These are phyloP conservation scores for Dalbergia cultrata DNA, from an alignment of 306 rosid genomes.

Conservation along the genomic window DNA sequence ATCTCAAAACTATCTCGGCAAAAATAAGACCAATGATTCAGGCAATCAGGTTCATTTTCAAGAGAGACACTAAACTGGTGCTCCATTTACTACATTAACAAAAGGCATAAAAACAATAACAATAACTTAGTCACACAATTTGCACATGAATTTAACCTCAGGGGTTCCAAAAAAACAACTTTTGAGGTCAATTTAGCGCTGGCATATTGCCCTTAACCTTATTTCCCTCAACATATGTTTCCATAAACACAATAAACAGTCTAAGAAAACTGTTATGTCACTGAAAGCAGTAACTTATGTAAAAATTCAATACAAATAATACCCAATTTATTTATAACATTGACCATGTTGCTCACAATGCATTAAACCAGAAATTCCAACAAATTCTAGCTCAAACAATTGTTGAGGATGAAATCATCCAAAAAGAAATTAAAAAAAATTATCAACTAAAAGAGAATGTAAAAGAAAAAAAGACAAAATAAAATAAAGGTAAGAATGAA, in stretches of 20 bases:
- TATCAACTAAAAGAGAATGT: neutral
- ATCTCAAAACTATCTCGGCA: slow-evolving; percentile 27
- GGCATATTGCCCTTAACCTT: neutral
- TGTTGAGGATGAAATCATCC: neutral
- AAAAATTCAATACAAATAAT: slow-evolving; percentile 20
- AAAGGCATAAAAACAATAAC: slow-evolving; percentile 19
- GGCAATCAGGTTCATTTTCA: neutral
- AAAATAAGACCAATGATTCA: slow-evolving; percentile 3
- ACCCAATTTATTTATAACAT: neutral
- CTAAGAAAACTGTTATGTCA: neutral
- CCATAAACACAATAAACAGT: slow-evolving; percentile 8
- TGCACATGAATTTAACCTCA: slow-evolving; percentile 14
- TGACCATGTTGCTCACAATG: slow-evolving; percentile 8
- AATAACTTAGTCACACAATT: neutral
- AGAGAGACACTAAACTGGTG: slow-evolving; percentile 15
- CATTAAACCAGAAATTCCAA: slow-evolving; percentile 25
- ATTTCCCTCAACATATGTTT: slow-evolving; percentile 5
- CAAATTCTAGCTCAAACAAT: slow-evolving; percentile 24
- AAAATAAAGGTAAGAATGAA: neutral
- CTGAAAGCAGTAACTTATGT: slow-evolving; percentile 5
- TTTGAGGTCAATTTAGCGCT: neutral
- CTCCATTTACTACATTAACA: slow-evolving; percentile 14
- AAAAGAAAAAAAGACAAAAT: neutral
- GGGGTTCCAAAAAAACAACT: neutral
- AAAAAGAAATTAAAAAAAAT: neutral